phyloP scores from a whole-genome alignment of 139 green algal genomes.

The Picocystis salinarum region DNA sequence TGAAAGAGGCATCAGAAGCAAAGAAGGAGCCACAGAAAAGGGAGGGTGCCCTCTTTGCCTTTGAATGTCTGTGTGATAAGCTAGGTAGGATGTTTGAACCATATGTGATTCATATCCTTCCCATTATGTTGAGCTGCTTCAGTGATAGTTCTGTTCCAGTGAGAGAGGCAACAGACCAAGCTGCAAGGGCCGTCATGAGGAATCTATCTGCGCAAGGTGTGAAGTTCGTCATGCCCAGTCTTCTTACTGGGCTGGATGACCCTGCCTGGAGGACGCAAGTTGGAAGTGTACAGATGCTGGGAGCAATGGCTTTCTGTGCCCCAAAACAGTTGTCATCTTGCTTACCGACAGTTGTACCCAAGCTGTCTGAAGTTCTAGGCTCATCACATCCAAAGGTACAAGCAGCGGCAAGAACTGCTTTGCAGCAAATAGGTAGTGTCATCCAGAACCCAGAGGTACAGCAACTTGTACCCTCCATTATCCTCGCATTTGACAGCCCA shows the following conservation, averaged over 20 bases:
- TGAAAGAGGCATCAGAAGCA: slow-evolving; percentile 56
- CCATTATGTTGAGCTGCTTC: slow-evolving; percentile 75
- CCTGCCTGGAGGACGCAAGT: slow-evolving; percentile 83
- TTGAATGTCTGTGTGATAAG: slow-evolving; percentile 80
- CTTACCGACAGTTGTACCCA: slow-evolving; percentile 80
- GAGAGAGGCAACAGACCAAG: slow-evolving; percentile 50
- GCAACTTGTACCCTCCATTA: slow-evolving; percentile 52
- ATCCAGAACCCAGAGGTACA: slow-evolving; percentile 86
- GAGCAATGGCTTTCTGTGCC: slow-evolving; percentile 86
- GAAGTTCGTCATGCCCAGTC: slow-evolving; percentile 81
- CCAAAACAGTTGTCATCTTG: slow-evolving; percentile 80
- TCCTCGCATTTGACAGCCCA: slow-evolving; percentile 71
- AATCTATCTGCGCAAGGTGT: slow-evolving; percentile 75
- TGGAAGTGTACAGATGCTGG: slow-evolving; percentile 73
- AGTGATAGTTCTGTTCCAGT: slow-evolving; percentile 48
- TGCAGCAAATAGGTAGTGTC: slow-evolving; percentile 77
- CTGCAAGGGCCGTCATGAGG: slow-evolving; percentile 74
- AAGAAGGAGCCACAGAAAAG: slow-evolving; percentile 30
- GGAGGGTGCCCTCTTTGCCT: slow-evolving; percentile 74
- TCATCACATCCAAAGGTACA: slow-evolving; percentile 32
- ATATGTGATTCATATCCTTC: slow-evolving; percentile 92
- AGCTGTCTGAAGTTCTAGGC: slow-evolving; percentile 30
- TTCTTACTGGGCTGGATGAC: slow-evolving; percentile 70
- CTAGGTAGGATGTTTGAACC: slow-evolving; percentile 95
- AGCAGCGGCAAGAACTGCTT: slow-evolving; percentile 43